Percentiles rank a stretch among this genome's conserved stretches.
Conservation (phyloP, 441 rosid species). For the Populus hybrid region DNA sequence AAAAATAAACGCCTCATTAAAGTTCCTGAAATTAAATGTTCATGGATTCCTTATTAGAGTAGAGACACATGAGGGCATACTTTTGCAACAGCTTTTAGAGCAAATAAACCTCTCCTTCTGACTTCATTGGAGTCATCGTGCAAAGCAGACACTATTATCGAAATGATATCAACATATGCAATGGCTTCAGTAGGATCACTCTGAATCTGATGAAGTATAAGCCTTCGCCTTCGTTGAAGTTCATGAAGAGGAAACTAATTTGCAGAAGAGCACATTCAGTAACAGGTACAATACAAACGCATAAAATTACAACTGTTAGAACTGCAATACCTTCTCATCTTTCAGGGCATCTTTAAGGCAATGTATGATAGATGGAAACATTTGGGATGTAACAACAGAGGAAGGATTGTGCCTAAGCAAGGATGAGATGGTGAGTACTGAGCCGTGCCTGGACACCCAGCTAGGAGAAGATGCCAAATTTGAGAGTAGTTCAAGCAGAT, state of each 20-base stretch:
- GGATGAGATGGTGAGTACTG: constrained; percentile 67
- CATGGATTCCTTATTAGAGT: neutral
- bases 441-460: constrained; percentile 91
- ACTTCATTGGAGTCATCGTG: constrained; percentile 98
- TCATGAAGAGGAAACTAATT: constrained; percentile 90
- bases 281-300: neutral
- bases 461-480: constrained; percentile 51
- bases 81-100: constrained; percentile 79
- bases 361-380: constrained; percentile 47
- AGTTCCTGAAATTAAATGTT: neutral
- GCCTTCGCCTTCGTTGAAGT: constrained; percentile 94
- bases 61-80: constrained; percentile 34
- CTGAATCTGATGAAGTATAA: constrained; percentile 60
- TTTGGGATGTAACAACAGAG: constrained; percentile 36
- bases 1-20: constrained; percentile 11
- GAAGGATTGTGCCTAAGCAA: constrained; percentile 75
- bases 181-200: constrained; percentile 49
- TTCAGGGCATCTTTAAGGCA: constrained; percentile 61
- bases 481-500: constrained; percentile 51
- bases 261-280: constrained; percentile 28
- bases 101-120: constrained; percentile 82
- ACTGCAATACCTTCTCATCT: constrained; percentile 79
- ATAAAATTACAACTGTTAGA: constrained; percentile 2
- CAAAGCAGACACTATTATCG: constrained; percentile 62
- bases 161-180: constrained; percentile 48